Base-by-base conservation (phyloP, 2,329 filamentous ascomycete genomes). In the Phymatotrichopsis omnivora region DNA sequence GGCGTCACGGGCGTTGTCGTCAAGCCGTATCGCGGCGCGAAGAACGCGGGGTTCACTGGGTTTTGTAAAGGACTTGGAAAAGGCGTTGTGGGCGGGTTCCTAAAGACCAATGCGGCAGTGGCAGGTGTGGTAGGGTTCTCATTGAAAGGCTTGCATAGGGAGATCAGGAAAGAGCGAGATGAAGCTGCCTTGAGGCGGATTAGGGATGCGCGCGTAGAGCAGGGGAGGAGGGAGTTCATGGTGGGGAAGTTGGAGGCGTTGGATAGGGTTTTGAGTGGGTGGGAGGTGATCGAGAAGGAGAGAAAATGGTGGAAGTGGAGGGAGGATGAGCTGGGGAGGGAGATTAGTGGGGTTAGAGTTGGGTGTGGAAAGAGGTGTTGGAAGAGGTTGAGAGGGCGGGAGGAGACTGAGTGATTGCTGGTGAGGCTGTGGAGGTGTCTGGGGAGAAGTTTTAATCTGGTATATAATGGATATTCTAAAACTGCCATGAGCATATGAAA, bases 61-160 rank as follows among this genome's bases (percentile, higher is more conserved):
- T 67, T 65, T n/a, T 49, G 67, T 1, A 64, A 64, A 38, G 71
- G 71, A 3, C 63, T 77, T 0, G 77, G 74, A 11, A 78, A 76
- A 67, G 78, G 78, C 1, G 54, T 81, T 6, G 74, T 71, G 1
- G 77, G 78, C 0, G 70, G 81, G 19, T 67, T 81, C 2, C 66
- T 82, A 22, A 82, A 82, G 60, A 72, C 78, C 39, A 67, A 80
- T 5, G 68, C 76, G 0, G 79, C 78, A 5, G 46, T 80, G 1
- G 59, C 78, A 1, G 75, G 76, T 0, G 75, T 76, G 0, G 55
- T 76, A 2, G 76, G 75, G 0, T 82, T 77, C 55, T 70, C 74
- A 0, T 66, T 80, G 51, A 80, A 82, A 57, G 79, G 79, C 0
- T 59, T 80, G 0, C 68, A 74, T 24, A 79, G 78, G 54, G 74